These are phyloP conservation scores for Coemansia sp. DNA, from an alignment of 192 early-diverging fungal species.

Conservation along the genomic window DNA sequence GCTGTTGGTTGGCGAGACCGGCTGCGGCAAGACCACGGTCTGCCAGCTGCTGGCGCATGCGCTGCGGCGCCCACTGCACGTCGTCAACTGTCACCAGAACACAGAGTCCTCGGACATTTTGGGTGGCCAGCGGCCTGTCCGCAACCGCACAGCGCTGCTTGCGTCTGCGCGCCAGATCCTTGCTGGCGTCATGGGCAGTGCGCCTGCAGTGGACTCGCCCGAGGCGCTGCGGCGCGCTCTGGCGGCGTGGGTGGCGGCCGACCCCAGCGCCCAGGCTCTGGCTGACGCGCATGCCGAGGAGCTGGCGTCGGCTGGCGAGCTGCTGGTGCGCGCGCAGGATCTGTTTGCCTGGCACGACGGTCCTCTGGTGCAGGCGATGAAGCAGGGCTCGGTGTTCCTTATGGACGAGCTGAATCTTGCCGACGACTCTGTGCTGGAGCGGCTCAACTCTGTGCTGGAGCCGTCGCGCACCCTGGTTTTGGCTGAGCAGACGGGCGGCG, in stretches of 20 bases:
- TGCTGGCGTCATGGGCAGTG: not conserved
- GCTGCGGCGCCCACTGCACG: constrained; percentile 61
- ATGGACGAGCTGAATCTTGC: constrained; percentile 98
- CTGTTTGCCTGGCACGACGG: constrained; percentile 98
- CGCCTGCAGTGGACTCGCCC: constrained; percentile 11
- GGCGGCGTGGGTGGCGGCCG: constrained; percentile 17
- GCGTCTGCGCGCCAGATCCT: constrained; percentile 54
- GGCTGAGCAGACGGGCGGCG: constrained; percentile 79
- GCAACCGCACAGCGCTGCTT: constrained; percentile 63
- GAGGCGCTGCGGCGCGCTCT: constrained; percentile 11
- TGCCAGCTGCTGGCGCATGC: constrained; percentile 86
- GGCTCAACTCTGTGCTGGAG: constrained; percentile 93
- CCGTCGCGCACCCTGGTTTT: constrained; percentile 79
- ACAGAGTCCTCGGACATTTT: constrained; percentile 93
- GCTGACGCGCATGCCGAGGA: constrained; percentile 10
- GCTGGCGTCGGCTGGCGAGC: constrained; percentile 15
- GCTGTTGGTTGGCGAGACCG: constrained; percentile 94
- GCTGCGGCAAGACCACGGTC: constrained; percentile 97
- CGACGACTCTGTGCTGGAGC: constrained; percentile 96
- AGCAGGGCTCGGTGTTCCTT: constrained; percentile 81
- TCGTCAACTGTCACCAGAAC: constrained; percentile 97
- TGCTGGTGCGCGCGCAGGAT: constrained; percentile 42
- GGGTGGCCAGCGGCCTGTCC: constrained; percentile 88
- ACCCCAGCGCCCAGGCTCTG: not conserved
- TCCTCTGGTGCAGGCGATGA: constrained; percentile 87